Conservation (phyloP, 2,329 filamentous ascomycete species). For the Cytospora leucostoma region DNA sequence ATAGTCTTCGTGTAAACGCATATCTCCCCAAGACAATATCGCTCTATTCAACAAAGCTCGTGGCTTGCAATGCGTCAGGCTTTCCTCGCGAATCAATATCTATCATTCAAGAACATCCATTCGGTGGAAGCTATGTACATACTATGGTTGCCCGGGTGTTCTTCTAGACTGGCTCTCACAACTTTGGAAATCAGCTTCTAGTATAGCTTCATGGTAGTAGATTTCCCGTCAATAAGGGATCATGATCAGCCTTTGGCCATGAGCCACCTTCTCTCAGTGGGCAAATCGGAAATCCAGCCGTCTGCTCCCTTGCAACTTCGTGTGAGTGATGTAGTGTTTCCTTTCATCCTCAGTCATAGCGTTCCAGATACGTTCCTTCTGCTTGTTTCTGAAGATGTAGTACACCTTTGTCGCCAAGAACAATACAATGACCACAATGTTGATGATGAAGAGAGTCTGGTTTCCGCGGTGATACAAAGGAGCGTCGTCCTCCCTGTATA, state of each 20-base stretch:
- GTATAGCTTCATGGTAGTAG: background rate
- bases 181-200: background rate
- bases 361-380: constrained; percentile 49
- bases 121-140: too few relatives aligned
- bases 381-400: constrained; percentile 53
- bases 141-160: background rate
- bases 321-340: constrained; percentile 48
- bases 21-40: too few relatives aligned
- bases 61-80: too few relatives aligned
- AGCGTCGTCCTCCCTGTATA: constrained; percentile 58
- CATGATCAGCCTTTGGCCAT: background rate
- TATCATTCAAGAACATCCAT: too few relatives aligned
- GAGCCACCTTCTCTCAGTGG: constrained; percentile 33
- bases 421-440: constrained; percentile 49
- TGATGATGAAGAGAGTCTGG: constrained; percentile 52
- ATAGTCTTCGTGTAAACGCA: too few relatives aligned
- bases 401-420: constrained; percentile 55
- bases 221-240: background rate
- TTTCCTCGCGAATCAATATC: too few relatives aligned
- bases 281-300: constrained; percentile 47
- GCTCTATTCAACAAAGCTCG: too few relatives aligned
- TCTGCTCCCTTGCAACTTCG: constrained; percentile 47
- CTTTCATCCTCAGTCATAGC: constrained; percentile 51
- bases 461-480: constrained; percentile 58
- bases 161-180: background rate